Evolutionary conservation across 2,329 filamentous ascomycete species (phyloP).

Genomic region (Colletotrichum ledebouriae): DNA sequence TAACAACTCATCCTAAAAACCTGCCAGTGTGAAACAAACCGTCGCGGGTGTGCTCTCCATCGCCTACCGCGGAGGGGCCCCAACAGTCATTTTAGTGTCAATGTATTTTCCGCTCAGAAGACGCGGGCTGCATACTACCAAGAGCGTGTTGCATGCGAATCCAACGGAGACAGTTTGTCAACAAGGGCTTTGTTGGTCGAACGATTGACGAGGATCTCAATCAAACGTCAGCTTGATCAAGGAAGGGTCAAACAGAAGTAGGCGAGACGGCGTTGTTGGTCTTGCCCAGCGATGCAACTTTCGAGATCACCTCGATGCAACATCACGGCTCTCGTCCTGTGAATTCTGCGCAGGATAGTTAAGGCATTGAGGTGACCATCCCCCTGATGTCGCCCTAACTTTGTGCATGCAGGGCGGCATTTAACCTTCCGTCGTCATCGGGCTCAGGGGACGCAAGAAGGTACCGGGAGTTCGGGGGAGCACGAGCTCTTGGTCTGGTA

Average conservation of each 20-base stretch:
- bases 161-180: constrained; percentile 8
- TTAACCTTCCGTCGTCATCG: constrained; percentile 33
- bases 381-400: constrained; percentile 4
- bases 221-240: constrained; percentile 15
- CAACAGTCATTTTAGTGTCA: constrained; percentile 35
- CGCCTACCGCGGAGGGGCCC: constrained; percentile 6
- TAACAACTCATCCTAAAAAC: constrained; percentile 37
- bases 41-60: constrained; percentile 30
- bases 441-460: constrained; percentile 13
- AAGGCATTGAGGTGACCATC: no score
- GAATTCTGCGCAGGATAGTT: no score
- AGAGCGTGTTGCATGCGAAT: constrained; percentile 14
- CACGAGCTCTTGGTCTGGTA: constrained; percentile 24
- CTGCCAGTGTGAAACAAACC: constrained; percentile 39
- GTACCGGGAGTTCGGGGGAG: constrained; percentile 2
- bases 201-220: not conserved
- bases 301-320: no score
- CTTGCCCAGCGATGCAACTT: constrained; percentile 10
- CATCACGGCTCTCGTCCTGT: constrained; percentile 5
- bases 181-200: constrained; percentile 23
- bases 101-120: constrained; percentile 29
- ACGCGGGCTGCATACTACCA: constrained; percentile 19
- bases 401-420: constrained; percentile 34
- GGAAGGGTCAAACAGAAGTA: not conserved
- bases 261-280: constrained; percentile 4